Evolutionary conservation across 1,139 yeast genomes (phyloP), one percentile per base, ranked within the genome.

Genomic region (Suhomyces terraborum): DNA sequence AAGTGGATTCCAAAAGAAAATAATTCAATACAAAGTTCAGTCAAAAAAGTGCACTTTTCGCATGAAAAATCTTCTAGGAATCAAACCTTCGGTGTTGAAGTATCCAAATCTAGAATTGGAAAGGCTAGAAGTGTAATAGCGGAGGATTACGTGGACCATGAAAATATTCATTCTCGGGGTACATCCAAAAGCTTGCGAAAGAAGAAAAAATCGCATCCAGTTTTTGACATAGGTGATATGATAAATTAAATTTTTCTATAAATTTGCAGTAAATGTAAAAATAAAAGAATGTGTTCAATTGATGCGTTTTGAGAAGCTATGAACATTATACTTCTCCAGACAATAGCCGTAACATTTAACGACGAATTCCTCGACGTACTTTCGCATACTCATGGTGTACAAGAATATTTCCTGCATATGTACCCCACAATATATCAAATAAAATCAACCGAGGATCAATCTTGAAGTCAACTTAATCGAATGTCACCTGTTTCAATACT

Each of bases 1-100:
- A 78, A 74, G 27, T 91, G 96, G 95, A 64, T 63, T 16, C 96
- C 96, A 1, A 62, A 61, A 2, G 75, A 67, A 2, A 71, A 67
- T 4, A 84, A 80, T 35, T 80, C 76, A 40, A 71, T 64, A 8
- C 24, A 22, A 22, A 8, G n/a, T 4, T n/a, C n/a, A n/a, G n/a
- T n/a, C n/a, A n/a, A n/a, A 43, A 55, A 26, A 42, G 54, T 12
- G 40, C 42, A 19, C 35, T 32, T 4, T 35, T 25, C 12, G 24
- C 8, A 8, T 4, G 17, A 25, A 25, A 9, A 8, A 12, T 3
- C 6, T 13, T n/a, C 14, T 14, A 16, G 12, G 28, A 5, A 25
- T 5, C 28, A 25, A n/a, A n/a, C 28, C 12, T 6, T 25, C 4
- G 14, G 12, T n/a, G 8, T 14, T 8, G 24, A 22, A 22, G 24